These are phyloP conservation scores for Boeremia exigua DNA, from an alignment of 2,329 filamentous ascomycete genomes.

Conservation along the genomic window DNA sequence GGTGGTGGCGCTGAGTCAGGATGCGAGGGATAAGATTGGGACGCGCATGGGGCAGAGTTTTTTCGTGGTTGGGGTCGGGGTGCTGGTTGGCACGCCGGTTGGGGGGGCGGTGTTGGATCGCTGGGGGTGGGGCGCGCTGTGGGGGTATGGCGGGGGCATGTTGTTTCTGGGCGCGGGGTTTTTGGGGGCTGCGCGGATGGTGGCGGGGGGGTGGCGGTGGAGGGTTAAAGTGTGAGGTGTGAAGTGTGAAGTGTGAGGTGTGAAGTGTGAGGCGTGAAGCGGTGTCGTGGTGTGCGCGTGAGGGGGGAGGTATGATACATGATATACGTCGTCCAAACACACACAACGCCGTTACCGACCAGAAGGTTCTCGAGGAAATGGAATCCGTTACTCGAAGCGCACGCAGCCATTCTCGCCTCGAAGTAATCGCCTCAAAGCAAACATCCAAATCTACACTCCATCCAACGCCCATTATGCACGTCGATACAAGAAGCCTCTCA, in stretches of 20 bases:
- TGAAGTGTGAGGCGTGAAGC: too few species aligned
- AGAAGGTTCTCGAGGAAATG: too few species aligned
- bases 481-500: too few species aligned
- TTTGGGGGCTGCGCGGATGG: constrained; percentile 30
- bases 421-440: too few species aligned
- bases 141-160: constrained; percentile 52
- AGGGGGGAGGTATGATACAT: too few species aligned
- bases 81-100: constrained; percentile 64
- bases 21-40: constrained; percentile 55
- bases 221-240: constrained; percentile 30
- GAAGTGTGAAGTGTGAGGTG: constrained; percentile 21
- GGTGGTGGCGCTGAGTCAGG: constrained; percentile 51
- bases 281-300: neutral
- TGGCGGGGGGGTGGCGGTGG: constrained; percentile 34
- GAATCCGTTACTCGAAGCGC: too few species aligned
- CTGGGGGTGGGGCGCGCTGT: constrained; percentile 52
- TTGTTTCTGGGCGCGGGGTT: constrained; percentile 29
- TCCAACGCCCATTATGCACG: too few species aligned
- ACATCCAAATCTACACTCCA: too few species aligned
- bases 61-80: constrained; percentile 56
- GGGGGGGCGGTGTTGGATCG: constrained; percentile 60
- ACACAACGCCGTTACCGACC: too few species aligned
- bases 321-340: too few species aligned
- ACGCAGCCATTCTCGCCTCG: too few species aligned
- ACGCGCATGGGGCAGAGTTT: constrained; percentile 65